phyloP scores from a whole-genome alignment of 2,329 filamentous ascomycete species.

The Hymenoscyphus albidus region DNA sequence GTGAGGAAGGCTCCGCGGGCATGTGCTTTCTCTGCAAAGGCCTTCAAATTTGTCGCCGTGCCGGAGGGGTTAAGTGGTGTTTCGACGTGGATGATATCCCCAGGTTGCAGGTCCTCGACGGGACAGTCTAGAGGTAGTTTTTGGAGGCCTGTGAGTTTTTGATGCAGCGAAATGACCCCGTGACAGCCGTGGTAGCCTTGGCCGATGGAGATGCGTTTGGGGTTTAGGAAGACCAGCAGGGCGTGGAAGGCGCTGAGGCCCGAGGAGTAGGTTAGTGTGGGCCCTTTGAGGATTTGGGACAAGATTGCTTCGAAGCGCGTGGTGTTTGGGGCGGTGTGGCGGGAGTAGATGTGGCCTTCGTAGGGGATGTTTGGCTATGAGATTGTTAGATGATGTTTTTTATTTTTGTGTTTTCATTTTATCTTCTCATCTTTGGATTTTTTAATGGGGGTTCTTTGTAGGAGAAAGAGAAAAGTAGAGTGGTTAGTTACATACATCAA shows the following conservation, averaged over 20 bases:
- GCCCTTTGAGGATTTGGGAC: constrained; percentile 65
- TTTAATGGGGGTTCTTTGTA: background rate
- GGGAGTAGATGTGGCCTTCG: constrained; percentile 78
- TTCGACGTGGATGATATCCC: constrained; percentile 87
- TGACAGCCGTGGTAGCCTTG: constrained; percentile 93
- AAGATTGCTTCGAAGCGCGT: constrained; percentile 84
- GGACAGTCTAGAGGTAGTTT: constrained; percentile 68
- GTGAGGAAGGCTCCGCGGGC: constrained; percentile 69
- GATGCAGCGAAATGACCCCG: constrained; percentile 71
- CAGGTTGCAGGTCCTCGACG: constrained; percentile 61
- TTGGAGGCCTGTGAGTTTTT: constrained; percentile 70
- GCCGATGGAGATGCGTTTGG: constrained; percentile 75
- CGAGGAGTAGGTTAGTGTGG: constrained; percentile 72
- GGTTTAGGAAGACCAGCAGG: constrained; percentile 77
- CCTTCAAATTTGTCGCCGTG: constrained; percentile 67
- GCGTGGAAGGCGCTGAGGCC: constrained; percentile 88
- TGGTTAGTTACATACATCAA: constrained; percentile 46
- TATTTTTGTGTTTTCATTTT: constrained; percentile 9
- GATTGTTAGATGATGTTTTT: constrained; percentile 24
- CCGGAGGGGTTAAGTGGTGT: constrained; percentile 92
- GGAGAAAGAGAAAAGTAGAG: background rate
- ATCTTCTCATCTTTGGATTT: too few species aligned
- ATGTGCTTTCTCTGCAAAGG: constrained; percentile 70
- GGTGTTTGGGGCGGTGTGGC: constrained; percentile 72
- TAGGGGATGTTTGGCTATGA: constrained; percentile 46